These are phyloP conservation scores for Xylariales sp. DNA, from an alignment of 2,329 filamentous ascomycete species.

Conservation along the genomic window DNA sequence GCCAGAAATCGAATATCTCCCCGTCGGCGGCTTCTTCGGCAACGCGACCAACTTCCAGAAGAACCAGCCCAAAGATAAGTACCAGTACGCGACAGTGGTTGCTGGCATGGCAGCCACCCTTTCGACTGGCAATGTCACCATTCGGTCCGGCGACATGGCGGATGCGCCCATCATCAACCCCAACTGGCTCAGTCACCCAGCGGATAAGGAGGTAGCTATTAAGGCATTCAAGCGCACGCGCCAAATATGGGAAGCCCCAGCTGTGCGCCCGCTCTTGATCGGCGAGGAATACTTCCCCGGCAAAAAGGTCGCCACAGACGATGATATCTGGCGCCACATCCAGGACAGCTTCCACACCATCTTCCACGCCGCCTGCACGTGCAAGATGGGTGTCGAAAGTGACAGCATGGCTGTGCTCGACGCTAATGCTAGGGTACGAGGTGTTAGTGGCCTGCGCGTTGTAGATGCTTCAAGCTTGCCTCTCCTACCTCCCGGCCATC, in stretches of 20 bases:
- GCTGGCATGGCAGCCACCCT: conserved; percentile 18
- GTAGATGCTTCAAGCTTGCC: conserved; percentile 49
- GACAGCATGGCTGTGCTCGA: conserved; percentile 40
- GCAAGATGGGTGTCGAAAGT: conserved; percentile 33
- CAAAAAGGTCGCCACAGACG: conserved; percentile 8
- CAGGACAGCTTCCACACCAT: conserved; percentile 30
- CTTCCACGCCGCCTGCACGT: conserved; percentile 38
- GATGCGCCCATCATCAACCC: conserved; percentile 52
- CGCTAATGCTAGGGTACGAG: conserved; percentile 30
- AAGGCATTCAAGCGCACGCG: conserved; percentile 57
- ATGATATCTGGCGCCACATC: too few relatives aligned
- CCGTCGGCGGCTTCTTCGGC: conserved; percentile 33
- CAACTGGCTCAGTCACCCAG: conserved; percentile 57
- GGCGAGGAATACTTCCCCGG: conserved; percentile 25
- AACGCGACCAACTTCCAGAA: conserved; percentile 18
- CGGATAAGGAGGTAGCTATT: conserved; percentile 59
- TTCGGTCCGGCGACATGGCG: conserved; percentile 25
- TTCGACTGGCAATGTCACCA: conserved; percentile 36
- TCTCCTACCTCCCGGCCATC: conserved; percentile 36
- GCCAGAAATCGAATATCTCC: conserved; percentile 40
- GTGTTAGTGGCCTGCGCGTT: conserved; percentile 29
- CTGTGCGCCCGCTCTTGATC: background rate
- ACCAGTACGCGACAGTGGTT: conserved; percentile 34
- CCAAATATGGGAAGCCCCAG: conserved; percentile 36
- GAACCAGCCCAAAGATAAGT: conserved; percentile 32